A percentile compares a stretch with the other conserved stretches of the same genome.
Conservation (phyloP, 2,329 filamentous ascomycete species). For the Alternaria infectoria region DNA sequence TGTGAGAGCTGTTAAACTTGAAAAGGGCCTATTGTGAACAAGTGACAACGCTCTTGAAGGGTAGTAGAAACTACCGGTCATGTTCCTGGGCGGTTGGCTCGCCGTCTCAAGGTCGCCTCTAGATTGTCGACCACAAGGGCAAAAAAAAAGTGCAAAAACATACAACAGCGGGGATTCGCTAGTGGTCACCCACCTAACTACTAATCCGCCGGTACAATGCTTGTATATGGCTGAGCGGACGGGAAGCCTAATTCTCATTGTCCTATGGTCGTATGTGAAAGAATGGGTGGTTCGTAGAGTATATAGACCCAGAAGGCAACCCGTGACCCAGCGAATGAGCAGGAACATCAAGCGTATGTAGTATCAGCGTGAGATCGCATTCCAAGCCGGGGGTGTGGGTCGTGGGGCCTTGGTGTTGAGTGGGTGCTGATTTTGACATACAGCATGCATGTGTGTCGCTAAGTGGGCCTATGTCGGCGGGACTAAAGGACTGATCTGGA, state of each 20-base stretch:
- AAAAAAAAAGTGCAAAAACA: neutral
- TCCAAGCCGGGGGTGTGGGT: neutral
- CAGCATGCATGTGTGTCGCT: neutral
- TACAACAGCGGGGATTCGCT: neutral
- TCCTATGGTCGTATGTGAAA: neutral
- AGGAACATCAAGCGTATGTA: too few species aligned
- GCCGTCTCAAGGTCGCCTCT: too few species aligned
- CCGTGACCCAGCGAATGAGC: rapidly evolving
- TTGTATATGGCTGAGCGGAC: neutral
- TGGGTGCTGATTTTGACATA: neutral
- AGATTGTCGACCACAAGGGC: too few species aligned
- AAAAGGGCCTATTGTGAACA: neutral
- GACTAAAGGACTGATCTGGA: neutral
- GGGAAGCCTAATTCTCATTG: neutral
- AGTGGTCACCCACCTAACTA: neutral
- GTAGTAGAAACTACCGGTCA: neutral
- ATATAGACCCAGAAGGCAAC: rapidly evolving
- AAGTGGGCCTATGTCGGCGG: neutral
- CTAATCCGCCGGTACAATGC: neutral
- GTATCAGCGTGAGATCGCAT: too few species aligned
- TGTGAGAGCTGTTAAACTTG: neutral
- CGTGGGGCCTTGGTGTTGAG: neutral
- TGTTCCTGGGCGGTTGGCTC: neutral
- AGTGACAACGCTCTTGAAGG: neutral
- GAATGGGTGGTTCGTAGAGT: rapidly evolving